A percentile compares a stretch with the other conserved stretches of the same genome.
These are phyloP conservation scores for Pelargonium exstipulatum DNA, from an alignment of 441 rosid species.

Conservation along the genomic window DNA sequence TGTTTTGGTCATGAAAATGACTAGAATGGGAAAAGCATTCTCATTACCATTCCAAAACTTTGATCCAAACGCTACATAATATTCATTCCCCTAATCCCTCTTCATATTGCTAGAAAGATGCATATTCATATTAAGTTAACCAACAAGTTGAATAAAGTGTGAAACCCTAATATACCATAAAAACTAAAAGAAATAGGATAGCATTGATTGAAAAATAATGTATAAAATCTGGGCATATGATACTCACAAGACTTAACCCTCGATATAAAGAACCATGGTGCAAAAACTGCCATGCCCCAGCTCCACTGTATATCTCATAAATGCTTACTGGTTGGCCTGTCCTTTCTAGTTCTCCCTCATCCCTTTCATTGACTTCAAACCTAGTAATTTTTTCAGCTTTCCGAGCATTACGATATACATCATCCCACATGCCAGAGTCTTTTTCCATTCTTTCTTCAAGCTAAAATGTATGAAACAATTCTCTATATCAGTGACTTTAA, in stretches of 20 bases:
- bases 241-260: constrained; percentile 91
- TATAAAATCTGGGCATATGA: constrained; percentile 18
- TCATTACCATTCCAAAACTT: too few species aligned
- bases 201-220: constrained; percentile 8
- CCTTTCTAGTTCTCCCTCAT: constrained; percentile 97
- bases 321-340: constrained; percentile 92
- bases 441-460: constrained; percentile 83
- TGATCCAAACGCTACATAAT: too few species aligned
- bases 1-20: too few species aligned
- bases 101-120: constrained; percentile 4
- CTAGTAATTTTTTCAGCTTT: constrained; percentile 71
- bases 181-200: background rate
- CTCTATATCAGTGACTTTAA: constrained; percentile 23
- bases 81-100: background rate
- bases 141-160: background rate
- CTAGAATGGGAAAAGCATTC: too few species aligned
- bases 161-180: background rate
- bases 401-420: constrained; percentile 81
- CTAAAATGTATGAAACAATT: constrained; percentile 41
- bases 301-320: constrained; percentile 82
- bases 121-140: background rate
- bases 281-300: constrained; percentile 97
- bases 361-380: constrained; percentile 90
- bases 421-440: constrained; percentile 73
- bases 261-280: constrained; percentile 96